These are phyloP conservation scores for Daldinia vernicosa DNA, from an alignment of 495 filamentous ascomycete genomes.

Conservation along the genomic window DNA sequence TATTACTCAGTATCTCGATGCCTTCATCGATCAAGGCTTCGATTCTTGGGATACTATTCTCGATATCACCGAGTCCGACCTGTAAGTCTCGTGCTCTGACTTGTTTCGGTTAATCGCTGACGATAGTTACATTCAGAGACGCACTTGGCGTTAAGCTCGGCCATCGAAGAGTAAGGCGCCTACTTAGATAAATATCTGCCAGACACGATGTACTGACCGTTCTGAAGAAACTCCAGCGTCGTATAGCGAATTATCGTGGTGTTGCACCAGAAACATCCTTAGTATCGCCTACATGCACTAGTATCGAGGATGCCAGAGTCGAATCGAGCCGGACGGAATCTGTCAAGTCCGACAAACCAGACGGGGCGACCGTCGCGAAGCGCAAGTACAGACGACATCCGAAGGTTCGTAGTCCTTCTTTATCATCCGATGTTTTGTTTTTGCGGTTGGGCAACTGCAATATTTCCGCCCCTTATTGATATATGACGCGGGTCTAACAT, in stretches of 20 bases:
- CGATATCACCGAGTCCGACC: conserved; percentile 81
- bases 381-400: conserved; percentile 82
- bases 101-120: conserved; percentile 23
- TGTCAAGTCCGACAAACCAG: conserved; percentile 48
- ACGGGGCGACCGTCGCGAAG: conserved; percentile 57
- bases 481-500: conserved; percentile 14
- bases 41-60: conserved; percentile 82
- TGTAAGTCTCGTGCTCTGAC: conserved; percentile 59
- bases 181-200: background rate
- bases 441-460: conserved; percentile 14
- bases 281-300: conserved; percentile 50
- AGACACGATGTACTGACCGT: conserved; percentile 25
- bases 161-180: conserved; percentile 71
- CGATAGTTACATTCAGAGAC: conserved; percentile 58
- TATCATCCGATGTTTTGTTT: background rate
- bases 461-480: background rate
- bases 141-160: conserved; percentile 77
- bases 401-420: conserved; percentile 62
- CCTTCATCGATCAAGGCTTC: conserved; percentile 77
- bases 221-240: conserved; percentile 60
- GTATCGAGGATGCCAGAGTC: conserved; percentile 49
- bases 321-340: conserved; percentile 48
- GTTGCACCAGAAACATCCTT: conserved; percentile 59
- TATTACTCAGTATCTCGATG: conserved; percentile 74
- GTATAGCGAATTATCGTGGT: conserved; percentile 66